A percentile compares a stretch with the other conserved stretches of the same genome.
These are phyloP conservation scores for Phytopythium chamaehyphon DNA, from an alignment of 352 stramenopile species.

Conservation along the genomic window DNA sequence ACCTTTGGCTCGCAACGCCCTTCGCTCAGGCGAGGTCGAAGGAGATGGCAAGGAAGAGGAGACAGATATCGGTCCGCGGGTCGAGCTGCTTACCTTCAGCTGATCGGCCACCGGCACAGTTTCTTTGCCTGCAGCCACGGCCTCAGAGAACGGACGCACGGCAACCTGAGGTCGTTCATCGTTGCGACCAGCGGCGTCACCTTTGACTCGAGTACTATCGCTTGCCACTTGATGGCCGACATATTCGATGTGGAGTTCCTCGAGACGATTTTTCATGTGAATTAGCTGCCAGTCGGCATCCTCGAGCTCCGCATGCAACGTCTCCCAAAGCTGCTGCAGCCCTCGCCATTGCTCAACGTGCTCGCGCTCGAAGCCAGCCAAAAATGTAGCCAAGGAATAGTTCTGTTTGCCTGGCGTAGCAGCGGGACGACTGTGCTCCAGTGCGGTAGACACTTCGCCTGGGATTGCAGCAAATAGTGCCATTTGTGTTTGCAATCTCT, in stretches of 20 bases:
- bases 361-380: conserved; percentile 20
- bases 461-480: conserved; percentile 35
- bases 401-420: neutral
- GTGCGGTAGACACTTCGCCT: conserved; percentile 3
- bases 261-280: conserved; percentile 49
- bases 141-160: conserved; percentile 57
- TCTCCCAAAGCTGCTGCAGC: conserved; percentile 44
- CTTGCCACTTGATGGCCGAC: neutral
- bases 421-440: neutral
- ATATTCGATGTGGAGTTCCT: conserved; percentile 42
- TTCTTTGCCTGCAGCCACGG: conserved; percentile 51
- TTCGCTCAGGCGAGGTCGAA: conserved; percentile 16
- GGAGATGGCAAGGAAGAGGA: conserved; percentile 3
- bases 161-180: neutral
- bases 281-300: conserved; percentile 61
- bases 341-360: conserved; percentile 33
- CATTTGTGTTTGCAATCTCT: conserved; percentile 42
- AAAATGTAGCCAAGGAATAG: conserved; percentile 17
- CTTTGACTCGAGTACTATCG: conserved; percentile 5
- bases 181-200: neutral
- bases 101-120: conserved; percentile 52
- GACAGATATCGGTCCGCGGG: conserved; percentile 9
- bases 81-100: conserved; percentile 29
- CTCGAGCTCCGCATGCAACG: conserved; percentile 38
- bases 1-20: conserved; percentile 18